A percentile compares a stretch with the other conserved stretches of the same genome.
These are phyloP conservation scores for Leccinum incarnatum DNA, from an alignment of 768 basidiomycete genomes.

Conservation along the genomic window DNA sequence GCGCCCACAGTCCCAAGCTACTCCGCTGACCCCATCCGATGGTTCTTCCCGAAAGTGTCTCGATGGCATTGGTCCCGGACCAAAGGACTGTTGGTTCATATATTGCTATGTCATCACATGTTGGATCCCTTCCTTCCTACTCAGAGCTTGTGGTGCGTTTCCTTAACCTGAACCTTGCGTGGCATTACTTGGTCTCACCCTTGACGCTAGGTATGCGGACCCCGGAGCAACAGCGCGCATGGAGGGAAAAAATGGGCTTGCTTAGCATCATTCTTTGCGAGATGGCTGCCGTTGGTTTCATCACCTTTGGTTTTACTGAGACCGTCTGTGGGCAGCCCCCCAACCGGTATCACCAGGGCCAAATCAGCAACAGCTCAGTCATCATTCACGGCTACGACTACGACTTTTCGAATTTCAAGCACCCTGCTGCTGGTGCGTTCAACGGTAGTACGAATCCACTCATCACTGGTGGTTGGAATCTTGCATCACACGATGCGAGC, in stretches of 20 bases:
- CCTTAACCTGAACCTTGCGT: slow-evolving; percentile 13
- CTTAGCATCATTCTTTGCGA: slow-evolving; percentile 73
- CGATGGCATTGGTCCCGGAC: slow-evolving; percentile 78
- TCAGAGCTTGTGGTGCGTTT: slow-evolving; percentile 73
- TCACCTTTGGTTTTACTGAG: slow-evolving; percentile 98
- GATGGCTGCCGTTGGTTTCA: slow-evolving; percentile 94
- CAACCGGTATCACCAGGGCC: slow-evolving; percentile 78
- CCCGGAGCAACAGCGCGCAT: slow-evolving; percentile 92
- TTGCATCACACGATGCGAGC: slow-evolving; percentile 85
- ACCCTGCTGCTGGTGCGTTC: slow-evolving; percentile 71
- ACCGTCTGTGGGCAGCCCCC: slow-evolving; percentile 88
- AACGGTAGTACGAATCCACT: slow-evolving; percentile 84
- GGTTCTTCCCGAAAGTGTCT: slow-evolving; percentile 51
- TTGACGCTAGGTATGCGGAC: slow-evolving; percentile 68
- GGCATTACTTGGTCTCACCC: slow-evolving; percentile 7
- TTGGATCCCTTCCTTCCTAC: slow-evolving; percentile 75
- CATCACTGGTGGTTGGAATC: slow-evolving; percentile 68
- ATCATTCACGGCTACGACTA: slow-evolving; percentile 95
- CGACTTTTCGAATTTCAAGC: slow-evolving; percentile 83
- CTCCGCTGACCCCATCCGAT: slow-evolving; percentile 37
- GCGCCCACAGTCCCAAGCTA: slow-evolving; percentile 44
- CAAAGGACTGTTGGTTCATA: slow-evolving; percentile 92
- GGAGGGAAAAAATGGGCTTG: slow-evolving; percentile 98
- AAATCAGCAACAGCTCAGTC: slow-evolving; percentile 73
- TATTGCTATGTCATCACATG: slow-evolving; percentile 86